Percentiles rank a stretch among this genome's conserved stretches.
Conservation (phyloP, 257 asterid species). For the Mitragyna speciosa region DNA sequence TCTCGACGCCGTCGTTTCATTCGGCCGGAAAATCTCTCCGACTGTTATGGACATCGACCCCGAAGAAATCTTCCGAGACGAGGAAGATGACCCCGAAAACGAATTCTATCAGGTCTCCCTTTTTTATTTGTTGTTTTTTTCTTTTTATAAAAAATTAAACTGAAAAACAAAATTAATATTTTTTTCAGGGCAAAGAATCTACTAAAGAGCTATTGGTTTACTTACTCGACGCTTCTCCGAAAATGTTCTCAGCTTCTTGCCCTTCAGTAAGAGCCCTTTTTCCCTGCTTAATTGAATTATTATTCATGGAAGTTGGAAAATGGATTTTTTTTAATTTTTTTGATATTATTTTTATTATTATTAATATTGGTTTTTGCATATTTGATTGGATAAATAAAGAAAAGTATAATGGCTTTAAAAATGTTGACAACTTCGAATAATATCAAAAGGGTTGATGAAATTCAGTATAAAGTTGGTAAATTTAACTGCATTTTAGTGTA, state of each 20-base stretch:
- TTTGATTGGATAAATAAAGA: neutral
- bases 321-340: neutral
- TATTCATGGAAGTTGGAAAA: neutral
- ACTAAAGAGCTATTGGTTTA: conserved; percentile 72
- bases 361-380: neutral
- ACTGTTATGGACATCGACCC: conserved; percentile 78
- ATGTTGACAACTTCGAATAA: neutral
- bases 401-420: neutral
- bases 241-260: conserved; percentile 67
- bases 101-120: conserved; percentile 50
- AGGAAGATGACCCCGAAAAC: conserved; percentile 66
- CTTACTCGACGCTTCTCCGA: conserved; percentile 93
- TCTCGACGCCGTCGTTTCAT: conserved; percentile 1
- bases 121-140: neutral
- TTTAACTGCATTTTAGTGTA: neutral
- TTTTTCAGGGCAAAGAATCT: conserved; percentile 63
- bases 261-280: conserved; percentile 37
- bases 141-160: neutral
- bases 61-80: conserved; percentile 87
- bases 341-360: neutral
- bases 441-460: neutral
- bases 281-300: neutral
- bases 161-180: neutral
- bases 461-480: neutral
- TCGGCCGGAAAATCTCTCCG: neutral